Base-by-base conservation (phyloP, 2,329 filamentous ascomycete genomes). In the Aspergillus sclerotialis region DNA sequence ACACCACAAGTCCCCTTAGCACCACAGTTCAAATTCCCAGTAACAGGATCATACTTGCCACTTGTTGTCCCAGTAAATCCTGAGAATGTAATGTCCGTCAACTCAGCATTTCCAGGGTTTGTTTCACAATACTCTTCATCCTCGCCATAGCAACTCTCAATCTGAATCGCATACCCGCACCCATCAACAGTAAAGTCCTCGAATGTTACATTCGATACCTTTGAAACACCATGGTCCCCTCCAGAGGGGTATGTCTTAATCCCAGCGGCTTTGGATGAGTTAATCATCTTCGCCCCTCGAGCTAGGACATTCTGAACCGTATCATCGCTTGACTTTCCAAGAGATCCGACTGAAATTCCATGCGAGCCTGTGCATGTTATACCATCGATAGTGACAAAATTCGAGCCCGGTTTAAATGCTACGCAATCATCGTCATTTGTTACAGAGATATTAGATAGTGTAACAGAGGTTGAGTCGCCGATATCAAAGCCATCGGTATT, bases 401-500 rank as follows among this genome's bases (percentile, higher is more conserved):
- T 51, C 2, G 57, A 50, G 7, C 64, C 61, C 0, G 60, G 58
- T 39, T 69, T 70, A 45, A 65, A 64, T 4, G 64, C 65, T 1
- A 68, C 55, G 37, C 67, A 70, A 48, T 68, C 65, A 33, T 68
- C 63, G 35, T 66, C 56, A 39, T 68, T 68, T 27, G 46, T 51
- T 12, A 69, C 57, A 1, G 46, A 47, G 25, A 62, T 52, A 30
- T 62, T 47, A 14, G 44, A 46, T 28, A 68, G 50, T 5, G 56
- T 59, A 2, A 66, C 61, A 26, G 59, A 51, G 4, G 56, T 59
- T 17, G 58, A 58, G 6, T 47, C 44, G 10, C 61, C 61, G 30
- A 68, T 55, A 27, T 68, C 65, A 38, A 68, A 68, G 4, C 65
- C 65, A 36, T 68, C 64, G 1, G 60, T 69, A 45, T 67, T 68